A percentile compares a stretch with the other conserved stretches of the same genome.
These are phyloP conservation scores for Fomitiporia mediterranea DNA, from an alignment of 1,284 basidiomycete species.

Conservation along the genomic window DNA sequence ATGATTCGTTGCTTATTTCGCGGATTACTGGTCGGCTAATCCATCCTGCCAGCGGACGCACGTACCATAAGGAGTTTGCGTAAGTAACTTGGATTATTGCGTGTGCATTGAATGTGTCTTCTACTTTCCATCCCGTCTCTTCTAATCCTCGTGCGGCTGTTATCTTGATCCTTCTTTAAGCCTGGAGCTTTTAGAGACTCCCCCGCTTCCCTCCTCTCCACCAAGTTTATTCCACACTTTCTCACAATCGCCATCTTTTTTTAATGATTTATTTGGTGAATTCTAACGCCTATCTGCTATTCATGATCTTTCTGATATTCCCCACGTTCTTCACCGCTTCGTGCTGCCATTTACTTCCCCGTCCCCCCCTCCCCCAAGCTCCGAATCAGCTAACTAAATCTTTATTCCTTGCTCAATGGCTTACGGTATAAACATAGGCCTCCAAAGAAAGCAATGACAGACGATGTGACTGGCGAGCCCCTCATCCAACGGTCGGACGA, in stretches of 20 bases:
- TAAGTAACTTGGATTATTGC: constrained; percentile 40
- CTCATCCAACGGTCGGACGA: constrained; percentile 91
- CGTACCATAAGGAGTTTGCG: constrained; percentile 96
- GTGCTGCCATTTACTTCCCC: neutral
- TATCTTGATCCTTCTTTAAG: neutral
- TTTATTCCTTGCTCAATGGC: neutral
- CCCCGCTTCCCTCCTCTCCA: too few relatives aligned
- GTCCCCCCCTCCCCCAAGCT: neutral
- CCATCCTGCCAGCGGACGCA: constrained; percentile 84
- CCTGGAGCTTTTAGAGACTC: too few relatives aligned
- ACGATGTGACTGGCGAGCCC: constrained; percentile 95
- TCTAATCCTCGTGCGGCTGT: constrained; percentile 4
- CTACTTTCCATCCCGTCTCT: neutral
- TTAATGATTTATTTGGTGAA: neutral
- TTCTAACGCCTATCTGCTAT: neutral
- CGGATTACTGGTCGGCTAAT: constrained; percentile 96
- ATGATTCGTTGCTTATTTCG: constrained; percentile 93
- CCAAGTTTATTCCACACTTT: too few relatives aligned
- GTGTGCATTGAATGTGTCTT: neutral
- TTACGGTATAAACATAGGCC: constrained; percentile 54
- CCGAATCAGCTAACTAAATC: neutral
- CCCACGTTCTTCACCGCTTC: neutral
- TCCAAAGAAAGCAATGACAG: constrained; percentile 91
- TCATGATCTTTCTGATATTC: neutral
- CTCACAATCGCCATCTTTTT: constrained; percentile 8